These are phyloP conservation scores for Yamadazyma oceani DNA, from an alignment of 1,139 yeast genomes.

Conservation along the genomic window DNA sequence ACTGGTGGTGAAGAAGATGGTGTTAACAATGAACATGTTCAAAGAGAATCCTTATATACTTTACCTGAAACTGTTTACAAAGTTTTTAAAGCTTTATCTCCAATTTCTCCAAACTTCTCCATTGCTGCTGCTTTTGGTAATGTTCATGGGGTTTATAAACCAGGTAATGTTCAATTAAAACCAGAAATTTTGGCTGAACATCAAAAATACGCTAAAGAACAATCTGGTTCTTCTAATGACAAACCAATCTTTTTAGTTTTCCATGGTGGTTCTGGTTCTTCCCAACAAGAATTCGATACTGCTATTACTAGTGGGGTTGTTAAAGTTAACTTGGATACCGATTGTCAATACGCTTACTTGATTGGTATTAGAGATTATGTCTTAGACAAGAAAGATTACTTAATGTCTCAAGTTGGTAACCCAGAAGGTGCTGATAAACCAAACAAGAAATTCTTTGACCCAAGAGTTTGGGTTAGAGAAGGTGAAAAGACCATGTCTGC, in stretches of 20 bases:
- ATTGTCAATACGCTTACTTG: slow-evolving; percentile 97
- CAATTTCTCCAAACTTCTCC: slow-evolving; percentile 96
- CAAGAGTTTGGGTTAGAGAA: slow-evolving; percentile 99
- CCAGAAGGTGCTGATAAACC: slow-evolving; percentile 99
- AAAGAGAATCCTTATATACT: slow-evolving; percentile 87
- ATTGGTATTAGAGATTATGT: slow-evolving; percentile 96
- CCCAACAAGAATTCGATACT: slow-evolving; percentile 86
- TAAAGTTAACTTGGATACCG: slow-evolving; percentile 98
- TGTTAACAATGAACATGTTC: slow-evolving; percentile 95
- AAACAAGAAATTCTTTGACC: slow-evolving; percentile 98
- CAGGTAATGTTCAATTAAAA: slow-evolving; percentile 93
- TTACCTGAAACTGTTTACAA: slow-evolving; percentile 92
- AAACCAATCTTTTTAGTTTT: slow-evolving; percentile 94
- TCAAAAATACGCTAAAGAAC: slow-evolving; percentile 79
- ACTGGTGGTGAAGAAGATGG: slow-evolving; percentile 99
- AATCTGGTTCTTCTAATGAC: slow-evolving; percentile 51
- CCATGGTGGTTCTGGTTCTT: slow-evolving; percentile 99
- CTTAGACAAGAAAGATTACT: slow-evolving; percentile 92
- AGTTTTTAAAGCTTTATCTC: slow-evolving; percentile 85
- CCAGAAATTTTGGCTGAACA: slow-evolving; percentile 96
- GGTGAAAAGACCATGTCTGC: slow-evolving; percentile 98
- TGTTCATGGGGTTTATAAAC: slow-evolving; percentile 99
- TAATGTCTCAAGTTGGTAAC: slow-evolving; percentile 89
- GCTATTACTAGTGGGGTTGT: slow-evolving; percentile 95
- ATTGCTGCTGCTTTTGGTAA: slow-evolving; percentile 99